A percentile compares a stretch with the other conserved stretches of the same genome.
These are phyloP conservation scores for Rehmannia glutinosa DNA, from an alignment of 257 asterid species.

Conservation along the genomic window DNA sequence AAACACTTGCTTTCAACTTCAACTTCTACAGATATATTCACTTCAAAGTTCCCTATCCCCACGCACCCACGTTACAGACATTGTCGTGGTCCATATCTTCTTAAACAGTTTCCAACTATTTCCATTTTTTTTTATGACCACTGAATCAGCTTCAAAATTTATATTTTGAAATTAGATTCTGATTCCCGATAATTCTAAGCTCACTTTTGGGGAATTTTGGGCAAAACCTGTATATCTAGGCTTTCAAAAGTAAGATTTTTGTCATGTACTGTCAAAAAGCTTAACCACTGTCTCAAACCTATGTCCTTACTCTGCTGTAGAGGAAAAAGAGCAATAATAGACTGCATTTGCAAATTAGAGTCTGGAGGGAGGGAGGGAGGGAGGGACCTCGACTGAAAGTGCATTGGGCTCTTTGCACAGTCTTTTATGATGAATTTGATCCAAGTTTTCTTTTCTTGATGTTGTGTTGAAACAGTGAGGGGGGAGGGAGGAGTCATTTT, in stretches of 20 bases:
- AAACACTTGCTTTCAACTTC: constrained; percentile 8
- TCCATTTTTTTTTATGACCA: constrained; percentile 6
- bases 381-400: not conserved
- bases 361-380: not conserved
- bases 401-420: not conserved
- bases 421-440: not conserved
- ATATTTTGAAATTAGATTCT: constrained; percentile 2
- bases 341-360: not conserved
- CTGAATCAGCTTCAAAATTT: constrained; percentile 10
- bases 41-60: not conserved
- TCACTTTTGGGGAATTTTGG: not conserved
- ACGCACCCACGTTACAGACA: not conserved
- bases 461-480: constrained; percentile 1
- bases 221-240: not conserved
- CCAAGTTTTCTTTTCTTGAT: not conserved
- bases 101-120: not conserved
- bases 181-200: not conserved
- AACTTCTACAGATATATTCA: constrained; percentile 11
- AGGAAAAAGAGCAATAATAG: not conserved
- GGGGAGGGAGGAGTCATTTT: not conserved
- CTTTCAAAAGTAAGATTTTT: constrained; percentile 2
- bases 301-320: not conserved
- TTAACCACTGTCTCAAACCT: not conserved
- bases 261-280: not conserved
- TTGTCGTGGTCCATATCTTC: constrained; percentile 7